phyloP scores from a whole-genome alignment of 768 basidiomycete species.

The Pleurotus tuber-regium region DNA sequence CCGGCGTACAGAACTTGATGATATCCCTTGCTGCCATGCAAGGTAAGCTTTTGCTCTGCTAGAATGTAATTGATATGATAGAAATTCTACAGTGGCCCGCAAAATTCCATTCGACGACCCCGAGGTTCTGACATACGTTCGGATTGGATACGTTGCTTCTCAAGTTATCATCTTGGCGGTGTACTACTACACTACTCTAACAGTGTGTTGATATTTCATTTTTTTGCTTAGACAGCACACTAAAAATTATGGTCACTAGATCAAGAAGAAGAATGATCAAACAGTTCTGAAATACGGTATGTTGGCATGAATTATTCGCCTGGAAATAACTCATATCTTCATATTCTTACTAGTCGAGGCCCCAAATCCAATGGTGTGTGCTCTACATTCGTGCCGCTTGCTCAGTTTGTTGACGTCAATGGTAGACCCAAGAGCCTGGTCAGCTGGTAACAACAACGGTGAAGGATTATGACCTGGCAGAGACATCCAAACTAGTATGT shows the following conservation, averaged over 20 bases:
- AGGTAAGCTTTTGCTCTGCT: constrained; percentile 35
- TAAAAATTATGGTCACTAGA: constrained; percentile 40
- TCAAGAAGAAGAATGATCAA: constrained; percentile 94
- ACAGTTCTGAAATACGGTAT: constrained; percentile 93
- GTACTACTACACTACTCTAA: constrained; percentile 79
- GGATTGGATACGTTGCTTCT: constrained; percentile 75
- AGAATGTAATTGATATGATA: not conserved
- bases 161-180: constrained; percentile 69
- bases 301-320: constrained; percentile 22
- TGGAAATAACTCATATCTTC: not conserved
- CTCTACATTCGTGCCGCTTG: not conserved
- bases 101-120: constrained; percentile 92
- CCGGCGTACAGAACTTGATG: constrained; percentile 76
- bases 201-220: constrained; percentile 43
- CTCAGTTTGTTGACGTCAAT: not conserved
- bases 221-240: not conserved
- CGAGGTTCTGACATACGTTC: constrained; percentile 74
- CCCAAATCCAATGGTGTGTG: constrained; percentile 69
- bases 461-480: constrained; percentile 88
- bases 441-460: constrained; percentile 88
- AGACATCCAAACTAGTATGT: constrained; percentile 78
- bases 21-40: constrained; percentile 96
- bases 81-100: constrained; percentile 67
- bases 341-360: constrained; percentile 58
- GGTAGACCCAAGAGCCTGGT: constrained; percentile 60